Evolutionary conservation across 2,329 filamentous ascomycete species (phyloP).

Genomic region (Fusarium tuaranense): DNA sequence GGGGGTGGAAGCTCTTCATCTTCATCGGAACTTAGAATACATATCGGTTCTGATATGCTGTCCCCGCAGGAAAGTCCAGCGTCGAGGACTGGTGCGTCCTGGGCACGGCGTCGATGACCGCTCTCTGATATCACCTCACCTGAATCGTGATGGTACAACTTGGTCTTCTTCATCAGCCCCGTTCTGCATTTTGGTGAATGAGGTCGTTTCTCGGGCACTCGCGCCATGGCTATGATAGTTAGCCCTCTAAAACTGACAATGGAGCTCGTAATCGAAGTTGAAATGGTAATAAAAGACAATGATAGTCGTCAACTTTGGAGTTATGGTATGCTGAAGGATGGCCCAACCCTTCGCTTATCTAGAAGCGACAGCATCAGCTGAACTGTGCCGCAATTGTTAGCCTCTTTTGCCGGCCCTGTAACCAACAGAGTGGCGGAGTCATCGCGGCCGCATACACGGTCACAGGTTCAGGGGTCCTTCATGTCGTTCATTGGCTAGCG

Average conservation of each 20-base stretch:
- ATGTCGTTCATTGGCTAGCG: background rate
- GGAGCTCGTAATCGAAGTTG: background rate
- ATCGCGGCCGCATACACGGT: background rate
- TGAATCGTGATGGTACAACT: background rate
- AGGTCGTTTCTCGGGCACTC: background rate
- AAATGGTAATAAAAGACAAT: background rate
- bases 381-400: background rate
- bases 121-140: background rate
- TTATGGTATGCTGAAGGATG: background rate
- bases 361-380: background rate
- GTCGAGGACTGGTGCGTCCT: background rate
- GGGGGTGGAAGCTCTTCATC: background rate
- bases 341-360: background rate
- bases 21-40: background rate
- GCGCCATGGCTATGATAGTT: background rate
- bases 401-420: background rate
- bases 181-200: background rate
- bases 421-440: background rate
- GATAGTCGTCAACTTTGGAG: background rate
- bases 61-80: background rate
- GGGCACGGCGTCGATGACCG: background rate
- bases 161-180: background rate
- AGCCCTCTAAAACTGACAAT: background rate
- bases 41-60: background rate
- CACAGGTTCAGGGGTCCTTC: background rate